Evolutionary conservation across 176 grass and related monocot genomes (phyloP), one percentile per base, ranked within the genome.

Genomic region (Aegilops sharonensis): DNA sequence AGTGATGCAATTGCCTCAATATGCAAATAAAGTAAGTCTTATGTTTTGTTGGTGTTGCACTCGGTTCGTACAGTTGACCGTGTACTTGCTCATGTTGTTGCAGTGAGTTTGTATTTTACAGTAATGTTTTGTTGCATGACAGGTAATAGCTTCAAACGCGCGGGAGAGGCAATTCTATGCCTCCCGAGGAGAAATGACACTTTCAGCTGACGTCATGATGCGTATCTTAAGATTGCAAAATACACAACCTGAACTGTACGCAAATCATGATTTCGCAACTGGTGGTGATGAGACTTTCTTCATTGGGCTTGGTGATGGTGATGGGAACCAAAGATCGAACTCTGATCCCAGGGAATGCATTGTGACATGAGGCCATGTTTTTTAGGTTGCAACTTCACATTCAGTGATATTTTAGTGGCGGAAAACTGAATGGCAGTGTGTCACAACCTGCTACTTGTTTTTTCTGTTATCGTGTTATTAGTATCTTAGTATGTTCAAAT

Each of bases 341-440:
- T 87, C 84, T 31, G 95, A 97, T 82, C 87, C 91, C 60, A 92
- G 95, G 61, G 92, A 94, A 69, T 94, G 92, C 75, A 81, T 81
- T 27, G 84, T 94, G 61, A 82, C 89, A 34, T 93, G 75, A 93
- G 50, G 30, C 64, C n/a, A 68, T 81, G 25, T 20, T 59, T 79
- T 37, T 47, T 73, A 47, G 34, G 18, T 56, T 83, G 32, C 57
- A 56, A 35, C 8, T 40, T 65, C 20, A 45, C 75, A 78, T 67
- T 56, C 75, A 23, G 45, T 48, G 34, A 11, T 60, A 21, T 67
- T 75, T 24, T 68, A 45, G 31, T 11, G 43, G 25, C 25, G 6
- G 7, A 15, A 50, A 75, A 75, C 72, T 29, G 24, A 17, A 18
- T 15, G 42, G 11, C 24, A 17, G 42, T 45, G 75, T 6, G 56